Percentiles rank a stretch among this genome's conserved stretches.
phyloP scores from a whole-genome alignment of 2,329 filamentous ascomycete species.

The Calonectria pseudoturangicola region DNA sequence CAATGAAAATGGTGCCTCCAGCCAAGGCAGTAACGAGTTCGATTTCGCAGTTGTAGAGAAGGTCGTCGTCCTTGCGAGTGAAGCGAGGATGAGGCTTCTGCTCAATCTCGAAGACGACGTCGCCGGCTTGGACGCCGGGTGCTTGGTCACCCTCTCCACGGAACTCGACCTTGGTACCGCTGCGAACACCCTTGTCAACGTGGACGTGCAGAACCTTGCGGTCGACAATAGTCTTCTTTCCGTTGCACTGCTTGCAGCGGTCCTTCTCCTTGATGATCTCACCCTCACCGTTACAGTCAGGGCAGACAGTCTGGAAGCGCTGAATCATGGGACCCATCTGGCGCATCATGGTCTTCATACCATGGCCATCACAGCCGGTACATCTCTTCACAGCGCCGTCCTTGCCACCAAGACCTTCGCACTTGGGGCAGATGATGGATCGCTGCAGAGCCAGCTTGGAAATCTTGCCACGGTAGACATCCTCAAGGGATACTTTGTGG shows the following conservation, averaged over 20 bases:
- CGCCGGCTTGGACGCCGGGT: conserved; percentile 93
- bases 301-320: conserved; percentile 99
- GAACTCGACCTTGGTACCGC: conserved; percentile 97
- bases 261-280: conserved; percentile 98
- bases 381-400: conserved; percentile 98
- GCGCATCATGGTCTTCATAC: conserved; percentile 99
- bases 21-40: conserved; percentile 96
- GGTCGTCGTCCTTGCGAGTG: conserved; percentile 95
- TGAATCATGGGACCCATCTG: conserved; percentile 99
- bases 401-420: conserved; percentile 95
- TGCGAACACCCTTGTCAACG: conserved; percentile 94
- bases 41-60: conserved; percentile 96
- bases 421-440: conserved; percentile 96
- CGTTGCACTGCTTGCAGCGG: conserved; percentile 95
- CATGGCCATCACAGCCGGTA: conserved; percentile 90
- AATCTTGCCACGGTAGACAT: conserved; percentile 98
- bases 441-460: conserved; percentile 98
- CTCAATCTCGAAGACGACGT: conserved; percentile 99
- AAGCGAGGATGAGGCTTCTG: conserved; percentile 98
- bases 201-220: conserved; percentile 98
- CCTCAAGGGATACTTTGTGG: conserved; percentile 98
- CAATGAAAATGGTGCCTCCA: conserved; percentile 92
- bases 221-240: conserved; percentile 98
- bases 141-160: conserved; percentile 97
- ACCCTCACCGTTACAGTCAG: conserved; percentile 97